A percentile compares a stretch with the other conserved stretches of the same genome.
These are phyloP conservation scores for Aspergillus sp. DNA, from an alignment of 2,329 filamentous ascomycete species.

Conservation along the genomic window DNA sequence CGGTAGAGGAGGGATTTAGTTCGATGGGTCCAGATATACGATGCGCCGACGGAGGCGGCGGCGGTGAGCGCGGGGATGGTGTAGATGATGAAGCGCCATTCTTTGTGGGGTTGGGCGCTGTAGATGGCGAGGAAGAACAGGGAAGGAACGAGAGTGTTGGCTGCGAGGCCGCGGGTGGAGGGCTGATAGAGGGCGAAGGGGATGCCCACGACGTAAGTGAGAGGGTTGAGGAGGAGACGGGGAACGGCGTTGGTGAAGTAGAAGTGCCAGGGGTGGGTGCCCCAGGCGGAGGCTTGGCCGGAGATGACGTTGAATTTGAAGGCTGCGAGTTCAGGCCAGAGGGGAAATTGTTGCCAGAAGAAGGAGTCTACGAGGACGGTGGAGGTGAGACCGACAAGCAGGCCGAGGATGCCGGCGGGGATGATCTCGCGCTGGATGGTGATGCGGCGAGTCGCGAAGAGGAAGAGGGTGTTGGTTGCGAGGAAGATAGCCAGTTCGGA, in stretches of 20 bases:
- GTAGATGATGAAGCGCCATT: conserved; percentile 94
- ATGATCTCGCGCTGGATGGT: conserved; percentile 60
- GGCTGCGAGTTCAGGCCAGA: conserved; percentile 88
- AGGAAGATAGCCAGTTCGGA: conserved; percentile 85
- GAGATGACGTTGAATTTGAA: conserved; percentile 91
- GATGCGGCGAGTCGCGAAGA: conserved; percentile 60
- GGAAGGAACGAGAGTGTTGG: conserved; percentile 65
- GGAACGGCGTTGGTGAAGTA: conserved; percentile 84
- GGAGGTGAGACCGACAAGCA: conserved; percentile 64
- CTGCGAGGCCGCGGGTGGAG: conserved; percentile 51
- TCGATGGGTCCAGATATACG: conserved; percentile 68
- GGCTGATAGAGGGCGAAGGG: conserved; percentile 55
- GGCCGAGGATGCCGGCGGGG: conserved; percentile 65
- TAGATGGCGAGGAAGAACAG: conserved; percentile 76
- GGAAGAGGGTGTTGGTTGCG: conserved; percentile 64
- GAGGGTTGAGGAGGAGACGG: conserved; percentile 78
- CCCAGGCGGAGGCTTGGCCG: conserved; percentile 84
- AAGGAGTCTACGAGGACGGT: conserved; percentile 83
- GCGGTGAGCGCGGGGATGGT: conserved; percentile 78
- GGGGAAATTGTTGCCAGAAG: conserved; percentile 77
- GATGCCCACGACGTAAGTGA: conserved; percentile 58
- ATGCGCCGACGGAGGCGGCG: conserved; percentile 71
- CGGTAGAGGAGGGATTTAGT: conserved; percentile 61
- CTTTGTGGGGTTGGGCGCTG: conserved; percentile 90
- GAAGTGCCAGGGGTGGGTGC: conserved; percentile 79